phyloP scores from a whole-genome alignment of 148 eudicot species.

The Diospyros lotus region DNA sequence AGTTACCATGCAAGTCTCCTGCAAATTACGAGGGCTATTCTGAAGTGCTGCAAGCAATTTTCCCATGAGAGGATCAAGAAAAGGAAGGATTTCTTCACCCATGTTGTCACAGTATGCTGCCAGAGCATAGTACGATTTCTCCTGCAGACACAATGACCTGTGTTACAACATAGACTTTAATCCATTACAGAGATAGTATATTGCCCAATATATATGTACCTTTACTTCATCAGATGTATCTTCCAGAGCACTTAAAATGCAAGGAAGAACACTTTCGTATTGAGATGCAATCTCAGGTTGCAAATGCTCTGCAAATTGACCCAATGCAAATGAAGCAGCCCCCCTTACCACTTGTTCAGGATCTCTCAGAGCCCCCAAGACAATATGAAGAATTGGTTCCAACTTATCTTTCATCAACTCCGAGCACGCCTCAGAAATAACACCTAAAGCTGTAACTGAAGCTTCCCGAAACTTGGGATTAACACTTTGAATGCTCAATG shows the following conservation, averaged over 20 bases:
- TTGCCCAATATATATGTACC: constrained; percentile 35
- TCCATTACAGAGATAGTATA: background rate
- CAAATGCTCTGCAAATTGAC: constrained; percentile 92
- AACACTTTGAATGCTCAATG: constrained; percentile 60
- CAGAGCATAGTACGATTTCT: constrained; percentile 94
- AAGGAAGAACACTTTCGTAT: constrained; percentile 85
- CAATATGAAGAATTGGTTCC: constrained; percentile 75
- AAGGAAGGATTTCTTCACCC: constrained; percentile 91
- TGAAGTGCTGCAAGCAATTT: constrained; percentile 78
- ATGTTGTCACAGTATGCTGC: constrained; percentile 97
- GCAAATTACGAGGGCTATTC: constrained; percentile 75
- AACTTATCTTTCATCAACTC: constrained; percentile 69
- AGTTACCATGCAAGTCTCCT: constrained; percentile 98
- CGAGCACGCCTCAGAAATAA: constrained; percentile 83
- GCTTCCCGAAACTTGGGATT: constrained; percentile 91
- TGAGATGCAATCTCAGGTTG: constrained; percentile 94
- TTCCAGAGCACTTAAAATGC: constrained; percentile 74
- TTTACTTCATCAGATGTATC: constrained; percentile 94
- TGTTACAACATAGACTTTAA: constrained; percentile 10
- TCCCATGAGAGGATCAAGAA: constrained; percentile 84
- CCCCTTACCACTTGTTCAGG: constrained; percentile 96
- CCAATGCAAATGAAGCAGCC: constrained; percentile 91
- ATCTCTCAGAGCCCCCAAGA: constrained; percentile 87
- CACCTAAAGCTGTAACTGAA: constrained; percentile 82
- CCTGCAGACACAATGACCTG: constrained; percentile 38